phyloP scores from a whole-genome alignment of 1,284 basidiomycete species.

The Pseudozyma pruni region DNA sequence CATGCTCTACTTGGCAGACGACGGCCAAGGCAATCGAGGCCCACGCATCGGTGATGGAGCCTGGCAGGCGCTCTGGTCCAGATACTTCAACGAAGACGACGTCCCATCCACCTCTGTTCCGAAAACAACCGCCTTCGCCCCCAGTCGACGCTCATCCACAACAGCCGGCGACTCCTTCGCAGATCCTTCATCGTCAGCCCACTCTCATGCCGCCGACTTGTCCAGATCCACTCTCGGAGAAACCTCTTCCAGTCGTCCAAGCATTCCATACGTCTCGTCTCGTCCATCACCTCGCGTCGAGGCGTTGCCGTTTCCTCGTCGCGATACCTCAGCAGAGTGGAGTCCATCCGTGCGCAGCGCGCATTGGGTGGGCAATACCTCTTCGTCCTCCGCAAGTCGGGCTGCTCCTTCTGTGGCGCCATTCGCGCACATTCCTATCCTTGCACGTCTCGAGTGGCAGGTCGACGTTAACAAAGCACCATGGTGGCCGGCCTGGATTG shows the following conservation, averaged over 20 bases:
- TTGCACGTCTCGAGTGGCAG: conserved; percentile 63
- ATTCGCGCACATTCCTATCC: conserved; percentile 55
- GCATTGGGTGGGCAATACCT: conserved; percentile 20
- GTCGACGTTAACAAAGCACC: conserved; percentile 57
- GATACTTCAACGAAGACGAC: conserved; percentile 57
- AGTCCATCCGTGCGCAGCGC: conserved; percentile 32
- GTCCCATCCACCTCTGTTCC: conserved; percentile 8
- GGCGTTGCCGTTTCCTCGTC: conserved; percentile 12
- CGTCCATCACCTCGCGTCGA: conserved; percentile 34
- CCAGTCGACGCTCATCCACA: conserved; percentile 20
- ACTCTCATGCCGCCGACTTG: conserved; percentile 13
- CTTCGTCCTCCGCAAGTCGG: conserved; percentile 15
- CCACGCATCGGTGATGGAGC: conserved; percentile 62
- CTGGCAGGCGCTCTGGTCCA: conserved; percentile 62
- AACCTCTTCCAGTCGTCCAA: conserved; percentile 16
- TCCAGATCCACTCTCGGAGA: conserved; percentile 28
- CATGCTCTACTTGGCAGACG: conserved; percentile 60
- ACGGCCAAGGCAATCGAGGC: conserved; percentile 60
- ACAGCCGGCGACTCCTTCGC: conserved; percentile 9
- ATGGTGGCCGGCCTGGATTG: conserved; percentile 58
- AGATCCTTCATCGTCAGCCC: conserved; percentile 5
- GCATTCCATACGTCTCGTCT: conserved; percentile 17
- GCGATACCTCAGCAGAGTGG: conserved; percentile 23
- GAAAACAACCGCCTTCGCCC: conserved; percentile 12
- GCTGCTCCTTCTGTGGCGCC: not conserved